These are phyloP conservation scores for Ophiostoma ulmi DNA, from an alignment of 2,329 filamentous ascomycete species.

Conservation along the genomic window DNA sequence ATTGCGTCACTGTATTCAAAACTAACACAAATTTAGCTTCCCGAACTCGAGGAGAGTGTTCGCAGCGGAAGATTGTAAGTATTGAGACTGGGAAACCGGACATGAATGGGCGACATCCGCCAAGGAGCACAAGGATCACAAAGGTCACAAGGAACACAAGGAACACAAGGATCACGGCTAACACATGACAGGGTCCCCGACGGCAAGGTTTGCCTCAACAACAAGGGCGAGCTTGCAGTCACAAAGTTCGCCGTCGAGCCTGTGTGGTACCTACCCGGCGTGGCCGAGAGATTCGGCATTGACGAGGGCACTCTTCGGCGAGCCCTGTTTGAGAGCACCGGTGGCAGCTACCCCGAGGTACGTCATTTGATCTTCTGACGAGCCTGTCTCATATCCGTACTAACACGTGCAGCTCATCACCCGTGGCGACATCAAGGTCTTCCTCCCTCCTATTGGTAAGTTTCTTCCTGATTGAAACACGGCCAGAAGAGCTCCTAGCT, in stretches of 20 bases:
- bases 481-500: not conserved
- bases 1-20: not conserved
- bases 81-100: not conserved
- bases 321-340: slow-evolving; percentile 89
- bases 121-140: not conserved
- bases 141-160: not conserved
- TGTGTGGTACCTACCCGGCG: slow-evolving; percentile 79
- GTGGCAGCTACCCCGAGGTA: slow-evolving; percentile 87
- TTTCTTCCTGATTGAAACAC: not conserved
- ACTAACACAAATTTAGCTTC: slow-evolving; percentile 47
- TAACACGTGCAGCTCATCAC: slow-evolving; percentile 64
- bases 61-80: slow-evolving; percentile 63
- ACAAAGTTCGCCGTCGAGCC: slow-evolving; percentile 97
- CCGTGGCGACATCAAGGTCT: slow-evolving; percentile 87
- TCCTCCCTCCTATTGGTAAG: slow-evolving; percentile 82
- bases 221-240: slow-evolving; percentile 79
- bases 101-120: not conserved
- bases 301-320: slow-evolving; percentile 82
- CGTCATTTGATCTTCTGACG: not conserved
- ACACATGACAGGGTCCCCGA: slow-evolving; percentile 52
- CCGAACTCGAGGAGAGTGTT: slow-evolving; percentile 87
- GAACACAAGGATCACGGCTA: not conserved
- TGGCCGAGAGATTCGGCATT: slow-evolving; percentile 90
- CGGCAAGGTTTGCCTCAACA: slow-evolving; percentile 84
- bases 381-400: not conserved